These are phyloP conservation scores for Yarrowia osloensis DNA, from an alignment of 805 yeast species.

Conservation along the genomic window DNA sequence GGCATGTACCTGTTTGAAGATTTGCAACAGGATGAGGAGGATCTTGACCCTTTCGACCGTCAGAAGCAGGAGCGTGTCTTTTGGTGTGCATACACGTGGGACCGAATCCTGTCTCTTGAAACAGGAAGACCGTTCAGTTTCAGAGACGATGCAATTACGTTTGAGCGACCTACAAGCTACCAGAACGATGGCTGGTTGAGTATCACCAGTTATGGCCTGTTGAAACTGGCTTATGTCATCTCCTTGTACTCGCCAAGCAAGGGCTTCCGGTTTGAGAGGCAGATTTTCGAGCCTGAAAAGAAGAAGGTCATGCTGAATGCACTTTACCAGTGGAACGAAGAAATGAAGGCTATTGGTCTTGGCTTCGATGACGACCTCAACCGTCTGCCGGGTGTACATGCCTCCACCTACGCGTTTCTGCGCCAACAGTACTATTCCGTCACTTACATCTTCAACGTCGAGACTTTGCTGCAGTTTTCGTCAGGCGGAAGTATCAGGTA, in stretches of 20 bases:
- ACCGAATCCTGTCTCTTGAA: slow-evolving; percentile 55
- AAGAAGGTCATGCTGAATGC: slow-evolving; percentile 22
- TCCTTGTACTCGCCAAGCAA: slow-evolving; percentile 32
- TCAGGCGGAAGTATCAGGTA: slow-evolving; percentile 33
- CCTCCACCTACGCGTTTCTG: slow-evolving; percentile 33
- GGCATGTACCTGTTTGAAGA: slow-evolving; percentile 50
- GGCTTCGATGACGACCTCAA: slow-evolving; percentile 36
- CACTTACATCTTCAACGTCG: slow-evolving; percentile 32
- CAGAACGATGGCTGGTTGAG: slow-evolving; percentile 47
- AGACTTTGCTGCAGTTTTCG: slow-evolving; percentile 33
- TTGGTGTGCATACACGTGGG: slow-evolving; percentile 58
- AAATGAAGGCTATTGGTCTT: slow-evolving; percentile 40
- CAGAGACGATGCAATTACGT: slow-evolving; percentile 45
- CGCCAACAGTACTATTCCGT: slow-evolving; percentile 34
- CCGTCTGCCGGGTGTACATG: slow-evolving; percentile 34
- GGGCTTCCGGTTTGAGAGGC: slow-evolving; percentile 33
- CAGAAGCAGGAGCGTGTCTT: slow-evolving; percentile 55
- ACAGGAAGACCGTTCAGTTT: slow-evolving; percentile 51
- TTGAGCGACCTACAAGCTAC: slow-evolving; percentile 36
- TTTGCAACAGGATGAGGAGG: slow-evolving; percentile 24
- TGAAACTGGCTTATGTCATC: slow-evolving; percentile 32
- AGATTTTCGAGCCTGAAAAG: slow-evolving; percentile 29
- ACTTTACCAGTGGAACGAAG: slow-evolving; percentile 35
- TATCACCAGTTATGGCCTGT: slow-evolving; percentile 39
- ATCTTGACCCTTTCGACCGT: slow-evolving; percentile 29